These are phyloP conservation scores for Trifolium pratense DNA, from an alignment of 306 rosid species.

Conservation along the genomic window DNA sequence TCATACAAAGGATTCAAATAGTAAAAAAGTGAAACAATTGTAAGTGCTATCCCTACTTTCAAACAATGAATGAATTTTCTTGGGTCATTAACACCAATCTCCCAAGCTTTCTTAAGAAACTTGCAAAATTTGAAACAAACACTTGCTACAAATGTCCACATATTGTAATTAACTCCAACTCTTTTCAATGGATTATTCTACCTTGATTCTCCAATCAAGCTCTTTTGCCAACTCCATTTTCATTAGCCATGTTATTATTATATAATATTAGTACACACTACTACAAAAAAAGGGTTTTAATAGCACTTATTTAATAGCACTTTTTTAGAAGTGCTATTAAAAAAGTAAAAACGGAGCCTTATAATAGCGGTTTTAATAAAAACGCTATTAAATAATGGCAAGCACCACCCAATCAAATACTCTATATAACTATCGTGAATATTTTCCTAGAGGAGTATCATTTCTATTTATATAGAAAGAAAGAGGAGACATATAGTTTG, in stretches of 20 bases:
- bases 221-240: slow-evolving; percentile 32
- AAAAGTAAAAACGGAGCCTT: too few species aligned
- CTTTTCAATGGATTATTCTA: slow-evolving; percentile 46
- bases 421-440: background rate
- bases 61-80: slow-evolving; percentile 74
- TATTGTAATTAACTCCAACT: slow-evolving; percentile 13
- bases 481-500: background rate
- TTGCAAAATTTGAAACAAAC: slow-evolving; percentile 47
- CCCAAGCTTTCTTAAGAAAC: slow-evolving; percentile 75
- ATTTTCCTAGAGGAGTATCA: background rate
- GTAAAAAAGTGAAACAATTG: slow-evolving; percentile 74
- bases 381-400: too few species aligned
- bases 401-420: background rate
- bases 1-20: slow-evolving; percentile 78
- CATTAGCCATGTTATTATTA: slow-evolving; percentile 38
- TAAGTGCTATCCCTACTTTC: slow-evolving; percentile 82
- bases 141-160: slow-evolving; percentile 46
- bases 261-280: too few species aligned
- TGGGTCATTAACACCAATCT: slow-evolving; percentile 72
- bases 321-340: too few species aligned
- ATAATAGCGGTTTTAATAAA: too few species aligned
- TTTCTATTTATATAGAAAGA: slow-evolving; percentile 46
- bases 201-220: slow-evolving; percentile 66
- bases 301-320: too few species aligned
- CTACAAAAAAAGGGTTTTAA: too few species aligned